phyloP scores from a whole-genome alignment of 2,329 filamentous ascomycete genomes.

The Pseudocercospora macadamiae region DNA sequence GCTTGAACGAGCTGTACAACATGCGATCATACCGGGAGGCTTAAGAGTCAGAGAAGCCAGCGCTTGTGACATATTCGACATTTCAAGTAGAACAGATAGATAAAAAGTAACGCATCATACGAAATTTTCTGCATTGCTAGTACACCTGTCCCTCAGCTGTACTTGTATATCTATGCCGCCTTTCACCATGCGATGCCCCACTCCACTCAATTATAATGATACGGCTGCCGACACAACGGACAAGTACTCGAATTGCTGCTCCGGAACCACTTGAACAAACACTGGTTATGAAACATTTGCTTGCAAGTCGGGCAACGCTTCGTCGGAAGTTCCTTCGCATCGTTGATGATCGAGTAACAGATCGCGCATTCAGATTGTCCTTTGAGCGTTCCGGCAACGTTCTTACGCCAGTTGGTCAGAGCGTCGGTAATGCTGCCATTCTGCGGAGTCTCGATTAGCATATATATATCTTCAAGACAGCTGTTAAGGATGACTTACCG shows the following conservation, averaged over 20 bases:
- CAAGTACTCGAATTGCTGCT: constrained; percentile 89
- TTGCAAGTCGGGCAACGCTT: constrained; percentile 92
- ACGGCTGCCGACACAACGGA: constrained; percentile 88
- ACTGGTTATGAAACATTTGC: constrained; percentile 87
- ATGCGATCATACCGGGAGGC: too few relatives aligned
- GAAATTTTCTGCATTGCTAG: too few relatives aligned
- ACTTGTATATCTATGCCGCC: too few relatives aligned
- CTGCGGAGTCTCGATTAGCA: constrained; percentile 36
- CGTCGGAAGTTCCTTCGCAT: constrained; percentile 85
- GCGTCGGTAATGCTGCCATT: constrained; percentile 89
- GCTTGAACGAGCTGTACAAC: too few relatives aligned
- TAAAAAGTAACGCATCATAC: too few relatives aligned
- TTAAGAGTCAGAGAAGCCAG: too few relatives aligned
- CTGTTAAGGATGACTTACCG: constrained; percentile 57
- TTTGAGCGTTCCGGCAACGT: constrained; percentile 84
- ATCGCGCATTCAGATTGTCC: constrained; percentile 95
- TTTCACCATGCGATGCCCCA: too few relatives aligned
- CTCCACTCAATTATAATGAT: constrained; percentile 64
- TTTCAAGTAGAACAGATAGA: too few relatives aligned
- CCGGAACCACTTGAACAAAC: constrained; percentile 96
- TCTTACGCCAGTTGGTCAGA: constrained; percentile 79
- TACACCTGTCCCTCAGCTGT: too few relatives aligned
- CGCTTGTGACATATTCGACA: too few relatives aligned
- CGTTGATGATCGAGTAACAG: constrained; percentile 82
- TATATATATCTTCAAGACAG: neutral